Evolutionary conservation across 2,329 filamentous ascomycete genomes (phyloP), one percentile per base, ranked within the genome.

Genomic region (Paracoccidioides lutzii): DNA sequence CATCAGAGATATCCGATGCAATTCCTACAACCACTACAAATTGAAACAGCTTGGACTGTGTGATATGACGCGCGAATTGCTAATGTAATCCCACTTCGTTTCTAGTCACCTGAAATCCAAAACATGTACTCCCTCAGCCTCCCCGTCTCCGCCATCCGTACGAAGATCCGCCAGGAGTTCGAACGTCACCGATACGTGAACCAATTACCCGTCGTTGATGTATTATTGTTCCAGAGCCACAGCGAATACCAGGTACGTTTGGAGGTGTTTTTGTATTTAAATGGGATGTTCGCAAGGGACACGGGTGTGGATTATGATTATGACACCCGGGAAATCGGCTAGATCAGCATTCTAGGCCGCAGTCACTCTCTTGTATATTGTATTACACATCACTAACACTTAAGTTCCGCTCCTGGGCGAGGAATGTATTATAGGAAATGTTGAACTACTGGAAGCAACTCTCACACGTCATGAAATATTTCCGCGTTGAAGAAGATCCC

Each of bases 401-500:
- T 6, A 30, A 46, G 33, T 44, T 14, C 44, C 30, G 44, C 7
- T 14, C 9, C 4, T n/a, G 44, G 28, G 44, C 14, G 30, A 46
- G 22, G 32, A 32, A 44, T 35, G 41, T 32, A 30, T 15, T 52
- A 53, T 57, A 96, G 90, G 93, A 98, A 80, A 98, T 88, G 54
- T 83, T 98, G 79, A 98, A 98, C 77, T 98, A 87, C 80, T 98
- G 93, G 93, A 95, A 96, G 76, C 93, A 98, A 75, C 80, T 90
- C 59, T 87, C 87, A 61, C 93, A 98, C 72, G 81, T 98, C 64
- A 89, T 98, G 81, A 90, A 93, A 66, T 98, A 95, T 75, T 98
- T 97, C 80, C 84, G 90, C 69, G 80, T 84, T 65, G 90, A 97
- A 73, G 88, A 83, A 78, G 88, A 82, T 71, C 86, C 78, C 71